Percentiles rank a stretch among this genome's conserved stretches.
Conservation (phyloP, 2,329 filamentous ascomycete genomes). For the Cladophialophora carrionii region DNA sequence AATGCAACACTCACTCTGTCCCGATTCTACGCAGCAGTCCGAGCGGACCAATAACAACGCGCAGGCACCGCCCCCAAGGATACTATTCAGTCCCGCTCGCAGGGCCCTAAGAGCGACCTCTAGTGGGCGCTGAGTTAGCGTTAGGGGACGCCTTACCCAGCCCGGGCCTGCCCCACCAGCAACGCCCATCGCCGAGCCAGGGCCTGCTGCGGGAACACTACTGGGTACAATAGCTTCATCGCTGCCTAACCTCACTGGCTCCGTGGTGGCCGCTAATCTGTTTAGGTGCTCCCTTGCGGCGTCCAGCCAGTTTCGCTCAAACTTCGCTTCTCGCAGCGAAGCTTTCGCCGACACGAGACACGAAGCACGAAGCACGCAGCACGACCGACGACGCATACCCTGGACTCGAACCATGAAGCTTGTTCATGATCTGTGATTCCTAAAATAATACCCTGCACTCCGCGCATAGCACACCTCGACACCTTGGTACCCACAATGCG, state of each 20-base stretch:
- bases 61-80: slow-evolving; percentile 3
- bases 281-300: slow-evolving; percentile 6
- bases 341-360: neutral
- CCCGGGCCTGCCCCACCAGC: no score
- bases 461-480: neutral
- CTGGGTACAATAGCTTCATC: no score
- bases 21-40: slow-evolving; percentile 3
- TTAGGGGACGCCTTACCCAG: neutral
- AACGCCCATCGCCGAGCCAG: no score
- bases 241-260: no score
- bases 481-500: neutral
- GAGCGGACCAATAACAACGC: slow-evolving; percentile 2
- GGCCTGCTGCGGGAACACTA: neutral
- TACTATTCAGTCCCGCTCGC: no score
- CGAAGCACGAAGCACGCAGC: neutral
- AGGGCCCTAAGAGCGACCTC: neutral
- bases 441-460: slow-evolving; percentile 6
- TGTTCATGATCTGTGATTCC: slow-evolving; percentile 1
- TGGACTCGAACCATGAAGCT: neutral
- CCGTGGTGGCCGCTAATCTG: slow-evolving; percentile 4
- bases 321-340: slow-evolving; percentile 4
- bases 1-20: neutral
- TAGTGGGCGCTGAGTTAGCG: neutral
- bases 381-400: neutral
- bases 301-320: neutral